These are phyloP conservation scores for Cornus florida DNA, from an alignment of 148 eudicot genomes.

Conservation along the genomic window DNA sequence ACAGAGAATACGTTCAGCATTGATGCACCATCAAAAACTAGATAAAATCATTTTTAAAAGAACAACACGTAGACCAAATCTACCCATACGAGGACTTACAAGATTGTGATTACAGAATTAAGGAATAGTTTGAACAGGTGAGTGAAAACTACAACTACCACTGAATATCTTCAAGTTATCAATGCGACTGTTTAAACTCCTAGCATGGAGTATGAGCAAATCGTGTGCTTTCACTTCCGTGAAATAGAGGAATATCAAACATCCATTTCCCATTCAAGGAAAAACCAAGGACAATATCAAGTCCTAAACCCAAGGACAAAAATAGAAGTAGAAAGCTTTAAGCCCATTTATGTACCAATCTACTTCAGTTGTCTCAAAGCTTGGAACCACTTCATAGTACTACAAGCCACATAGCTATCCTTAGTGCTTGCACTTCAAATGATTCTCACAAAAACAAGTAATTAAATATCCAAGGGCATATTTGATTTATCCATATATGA, in stretches of 20 bases:
- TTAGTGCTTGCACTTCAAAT: neutral
- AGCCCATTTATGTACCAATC: neutral
- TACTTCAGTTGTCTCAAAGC: neutral
- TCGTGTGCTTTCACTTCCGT: too few relatives aligned
- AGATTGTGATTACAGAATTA: neutral
- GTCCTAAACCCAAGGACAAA: neutral
- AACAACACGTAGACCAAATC: constrained; percentile 6
- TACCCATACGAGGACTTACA: neutral
- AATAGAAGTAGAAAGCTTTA: neutral
- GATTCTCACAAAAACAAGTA: neutral
- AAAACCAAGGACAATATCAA: neutral
- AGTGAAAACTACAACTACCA: neutral
- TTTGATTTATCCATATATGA: too few relatives aligned
- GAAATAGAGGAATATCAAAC: neutral
- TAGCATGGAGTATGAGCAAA: too few relatives aligned
- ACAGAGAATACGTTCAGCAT: neutral
- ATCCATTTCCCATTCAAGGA: neutral
- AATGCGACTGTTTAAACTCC: neutral
- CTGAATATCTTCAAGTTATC: neutral
- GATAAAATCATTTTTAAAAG: neutral
- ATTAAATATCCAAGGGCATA: too few relatives aligned
- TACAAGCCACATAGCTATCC: neutral
- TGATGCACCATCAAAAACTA: constrained; percentile 11
- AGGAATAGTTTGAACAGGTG: neutral
- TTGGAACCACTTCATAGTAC: neutral